These are phyloP conservation scores for Xylaria castorea DNA, from an alignment of 495 filamentous ascomycete genomes.

Conservation along the genomic window DNA sequence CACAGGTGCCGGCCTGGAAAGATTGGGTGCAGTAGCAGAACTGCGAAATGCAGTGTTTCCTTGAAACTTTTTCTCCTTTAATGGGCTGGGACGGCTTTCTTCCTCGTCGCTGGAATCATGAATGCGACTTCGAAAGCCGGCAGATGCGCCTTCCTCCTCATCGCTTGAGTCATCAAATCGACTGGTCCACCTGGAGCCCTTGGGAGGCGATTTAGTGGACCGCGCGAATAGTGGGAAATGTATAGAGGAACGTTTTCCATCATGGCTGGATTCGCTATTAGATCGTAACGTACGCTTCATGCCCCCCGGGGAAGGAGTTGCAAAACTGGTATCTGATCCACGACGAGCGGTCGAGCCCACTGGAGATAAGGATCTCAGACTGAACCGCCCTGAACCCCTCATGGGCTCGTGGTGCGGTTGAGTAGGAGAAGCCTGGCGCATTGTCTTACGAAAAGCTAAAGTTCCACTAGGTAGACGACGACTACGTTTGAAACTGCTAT, in stretches of 20 bases:
- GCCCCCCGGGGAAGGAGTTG: slow-evolving; percentile 16
- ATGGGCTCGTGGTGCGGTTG: slow-evolving; percentile 27
- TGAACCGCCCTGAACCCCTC: slow-evolving; percentile 44
- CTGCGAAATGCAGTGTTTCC: slow-evolving; percentile 32
- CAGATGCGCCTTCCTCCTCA: slow-evolving; percentile 61
- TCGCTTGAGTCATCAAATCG: slow-evolving; percentile 77
- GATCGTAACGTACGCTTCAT: slow-evolving; percentile 38
- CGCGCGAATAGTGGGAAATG: slow-evolving; percentile 39
- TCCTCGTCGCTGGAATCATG: slow-evolving; percentile 85
- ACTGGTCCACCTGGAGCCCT: slow-evolving; percentile 39
- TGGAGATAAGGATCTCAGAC: slow-evolving; percentile 50
- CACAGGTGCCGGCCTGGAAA: slow-evolving; percentile 38
- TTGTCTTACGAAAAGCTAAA: slow-evolving; percentile 49
- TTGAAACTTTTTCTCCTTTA: slow-evolving; percentile 25
- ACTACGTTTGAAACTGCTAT: slow-evolving; percentile 57
- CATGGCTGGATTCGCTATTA: slow-evolving; percentile 34
- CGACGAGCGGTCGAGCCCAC: slow-evolving; percentile 39
- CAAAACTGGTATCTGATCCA: slow-evolving; percentile 26
- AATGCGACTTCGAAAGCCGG: slow-evolving; percentile 71
- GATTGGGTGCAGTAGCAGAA: slow-evolving; percentile 27
- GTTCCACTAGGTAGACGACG: slow-evolving; percentile 34
- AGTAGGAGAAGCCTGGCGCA: slow-evolving; percentile 43
- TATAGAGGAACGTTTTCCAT: slow-evolving; percentile 35
- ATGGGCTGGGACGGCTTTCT: slow-evolving; percentile 36
- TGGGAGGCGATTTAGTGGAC: slow-evolving; percentile 30